Evolutionary conservation across 495 filamentous ascomycete genomes (phyloP), one percentile per base, ranked within the genome.

Genomic region (Extremus antarcticus): DNA sequence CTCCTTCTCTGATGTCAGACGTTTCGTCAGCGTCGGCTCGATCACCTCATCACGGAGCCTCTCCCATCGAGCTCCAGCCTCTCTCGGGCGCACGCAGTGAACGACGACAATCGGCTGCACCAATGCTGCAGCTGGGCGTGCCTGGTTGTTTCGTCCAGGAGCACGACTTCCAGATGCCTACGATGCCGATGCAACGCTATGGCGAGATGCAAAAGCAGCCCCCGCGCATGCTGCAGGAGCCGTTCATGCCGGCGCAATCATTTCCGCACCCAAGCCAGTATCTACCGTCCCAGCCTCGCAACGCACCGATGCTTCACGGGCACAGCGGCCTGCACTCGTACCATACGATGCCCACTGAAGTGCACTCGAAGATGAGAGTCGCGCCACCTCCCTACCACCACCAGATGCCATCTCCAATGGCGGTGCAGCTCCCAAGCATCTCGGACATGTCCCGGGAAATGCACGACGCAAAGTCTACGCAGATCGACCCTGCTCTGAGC

Each of bases 1-100:
- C 84, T 1, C 85, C 84, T 23, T 87, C 84, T 2, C 76, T 88
- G 59, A 73, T 87, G 24, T 88, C 85, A 1, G 85, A 88, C 63
- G 76, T 75, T 55, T 78, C 81, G 60, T 86, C 82, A 0, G 72
- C 77, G n/a, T 79, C 56, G 59, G 72, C 46, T 47, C 74, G 64
- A 35, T 71, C 68, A 48, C 63, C 62, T 43, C 61, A 63, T 47
- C 57, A 60, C 20, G 61, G 59, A 21, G 43, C 59, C 7, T 68
- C 63, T 25, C 63, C 61, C 25, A 56, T 66, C 29, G 67, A 63
- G 47, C 66, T 70, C 24, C 65, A 65, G 29, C 68, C 70, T 13
- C 52, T 70, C 38, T 55, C 66, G 19, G 61, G 66, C 10, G 52
- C 51, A 3, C 43, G 57, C 15, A 57, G 53, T 15, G 66, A 65